Base-by-base conservation (phyloP, 2,329 filamentous ascomycete species). In the Amphichorda felina region DNA sequence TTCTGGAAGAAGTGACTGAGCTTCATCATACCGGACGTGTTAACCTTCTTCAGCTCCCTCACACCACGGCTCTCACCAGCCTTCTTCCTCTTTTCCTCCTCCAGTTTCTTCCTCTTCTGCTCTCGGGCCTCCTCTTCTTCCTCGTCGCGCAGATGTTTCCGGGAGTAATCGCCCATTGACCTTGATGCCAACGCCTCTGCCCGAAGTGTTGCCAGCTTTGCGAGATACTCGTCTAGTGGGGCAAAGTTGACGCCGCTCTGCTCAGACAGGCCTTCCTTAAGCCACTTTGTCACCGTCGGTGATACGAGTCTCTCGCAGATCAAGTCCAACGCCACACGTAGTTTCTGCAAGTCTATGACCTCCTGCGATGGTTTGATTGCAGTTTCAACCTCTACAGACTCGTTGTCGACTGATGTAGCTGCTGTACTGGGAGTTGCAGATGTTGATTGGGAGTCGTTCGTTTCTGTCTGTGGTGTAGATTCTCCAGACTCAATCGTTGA, bases 1-100 rank as follows among this genome's bases (percentile, higher is more conserved):
- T 89, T 93, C 40, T 76, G 76, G 57, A 98, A 98, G 61, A 98
- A 98, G 41, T 79, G 74, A 53, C 84, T 94, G 72, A 98, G 73
- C 66, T 96, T 98, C 70, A 83, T 91, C 91, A 98, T 98, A 2
- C 91, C 91, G 16, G 62, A 75, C 0, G 82, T 88, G 59, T 96
- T 83, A 33, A 88, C 89, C 62, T 96, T 98, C 55, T 82, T 82
- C 50, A 98, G 55, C 33, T 88, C 72, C 52, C 78, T 79, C 2
- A 95, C 75, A 1, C 76, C 88, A 19, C 77, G 69, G 42, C 82
- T 91, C 59, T 84, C 73, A 17, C 64, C 66, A 3, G 72, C 75
- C 61, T 93, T 88, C 55, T 75, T 80, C 61, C 80, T 82, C 40
- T 94, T 88, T 40, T 94, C 88, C 41, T 94, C 89, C 34, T 94